phyloP scores from a whole-genome alignment of 495 filamentous ascomycete species.

The Hamigera avellanea region DNA sequence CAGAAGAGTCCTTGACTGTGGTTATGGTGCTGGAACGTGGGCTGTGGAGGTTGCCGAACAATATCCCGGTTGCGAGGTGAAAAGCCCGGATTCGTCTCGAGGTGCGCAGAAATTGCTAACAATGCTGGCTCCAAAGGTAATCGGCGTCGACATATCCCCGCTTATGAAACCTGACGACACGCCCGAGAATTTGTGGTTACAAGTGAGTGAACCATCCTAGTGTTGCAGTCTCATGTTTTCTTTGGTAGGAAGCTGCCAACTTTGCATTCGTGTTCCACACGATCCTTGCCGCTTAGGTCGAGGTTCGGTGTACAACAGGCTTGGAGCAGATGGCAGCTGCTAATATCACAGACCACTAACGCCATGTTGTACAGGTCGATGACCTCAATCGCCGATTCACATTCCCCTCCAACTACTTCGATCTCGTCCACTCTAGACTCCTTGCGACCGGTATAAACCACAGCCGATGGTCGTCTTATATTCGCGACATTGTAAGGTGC shows the following conservation, averaged over 20 bases:
- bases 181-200: slow-evolving; percentile 59
- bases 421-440: slow-evolving; percentile 80
- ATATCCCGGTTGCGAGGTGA: slow-evolving; percentile 64
- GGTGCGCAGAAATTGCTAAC: slow-evolving; percentile 6
- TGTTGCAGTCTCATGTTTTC: too few species aligned
- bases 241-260: too few species aligned
- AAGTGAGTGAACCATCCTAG: slow-evolving; percentile 30
- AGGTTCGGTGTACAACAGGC: too few species aligned
- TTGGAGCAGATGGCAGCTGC: too few species aligned
- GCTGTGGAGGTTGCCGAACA: slow-evolving; percentile 49
- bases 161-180: slow-evolving; percentile 58
- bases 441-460: slow-evolving; percentile 68
- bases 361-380: slow-evolving; percentile 41
- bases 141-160: slow-evolving; percentile 70
- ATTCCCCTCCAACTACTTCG: slow-evolving; percentile 66
- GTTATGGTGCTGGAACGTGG: slow-evolving; percentile 57
- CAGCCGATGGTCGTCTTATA: slow-evolving; percentile 66
- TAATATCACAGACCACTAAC: slow-evolving; percentile 20
- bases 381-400: slow-evolving; percentile 70
- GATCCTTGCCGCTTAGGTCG: too few species aligned
- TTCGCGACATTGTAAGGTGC: slow-evolving; percentile 63
- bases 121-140: slow-evolving; percentile 45
- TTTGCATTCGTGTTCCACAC: too few species aligned
- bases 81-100: slow-evolving; percentile 1
- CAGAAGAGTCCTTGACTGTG: slow-evolving; percentile 63